These are phyloP conservation scores for Solanum peruvianum DNA, from an alignment of 257 asterid species.

Conservation along the genomic window DNA sequence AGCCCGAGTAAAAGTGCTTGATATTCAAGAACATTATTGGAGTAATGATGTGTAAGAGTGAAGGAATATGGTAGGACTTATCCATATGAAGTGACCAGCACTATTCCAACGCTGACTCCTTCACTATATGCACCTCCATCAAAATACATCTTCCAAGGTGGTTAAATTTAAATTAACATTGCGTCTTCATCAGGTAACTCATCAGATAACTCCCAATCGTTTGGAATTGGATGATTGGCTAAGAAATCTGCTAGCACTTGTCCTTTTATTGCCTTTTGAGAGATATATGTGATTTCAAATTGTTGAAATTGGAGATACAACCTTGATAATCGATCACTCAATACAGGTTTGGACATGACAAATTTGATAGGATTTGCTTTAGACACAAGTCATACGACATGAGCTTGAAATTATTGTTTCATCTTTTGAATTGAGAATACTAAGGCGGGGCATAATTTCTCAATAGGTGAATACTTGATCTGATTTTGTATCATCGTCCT, in stretches of 20 bases:
- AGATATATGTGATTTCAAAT: too few species aligned
- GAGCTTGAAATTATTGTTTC: background rate
- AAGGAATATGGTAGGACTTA: background rate
- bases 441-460: background rate
- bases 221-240: background rate
- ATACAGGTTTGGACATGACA: background rate
- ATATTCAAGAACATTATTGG: background rate
- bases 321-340: background rate
- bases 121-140: background rate
- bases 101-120: background rate
- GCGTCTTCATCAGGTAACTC: background rate
- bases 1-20: background rate
- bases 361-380: background rate
- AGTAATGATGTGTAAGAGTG: background rate
- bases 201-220: background rate
- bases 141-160: background rate
- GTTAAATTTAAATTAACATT: background rate
- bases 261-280: background rate
- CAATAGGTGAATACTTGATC: background rate
- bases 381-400: background rate
- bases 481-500: background rate
- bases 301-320: background rate
- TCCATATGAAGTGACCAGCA: background rate
- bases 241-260: background rate
- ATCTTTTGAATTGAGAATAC: background rate